Evolutionary conservation across 2,329 filamentous ascomycete species (phyloP), one percentile per base, ranked within the genome.

Genomic region (Pseudovirgaria hyperparasitica): DNA sequence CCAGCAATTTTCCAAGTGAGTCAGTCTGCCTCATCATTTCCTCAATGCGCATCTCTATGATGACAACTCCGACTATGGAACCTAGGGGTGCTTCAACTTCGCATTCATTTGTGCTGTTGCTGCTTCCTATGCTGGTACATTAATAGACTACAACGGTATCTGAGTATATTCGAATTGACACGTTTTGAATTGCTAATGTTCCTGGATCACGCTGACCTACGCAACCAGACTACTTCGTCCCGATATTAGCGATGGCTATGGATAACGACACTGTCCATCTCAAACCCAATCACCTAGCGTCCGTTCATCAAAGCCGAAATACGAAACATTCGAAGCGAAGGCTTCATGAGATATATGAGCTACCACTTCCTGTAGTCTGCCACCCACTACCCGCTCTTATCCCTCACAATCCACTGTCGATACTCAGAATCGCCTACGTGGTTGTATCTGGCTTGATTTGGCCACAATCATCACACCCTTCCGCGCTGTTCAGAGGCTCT

Each of bases 331-430:
- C n/a, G n/a, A n/a, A n/a, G n/a, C n/a, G n/a, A n/a, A n/a, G n/a
- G n/a, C n/a, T n/a, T n/a, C n/a, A n/a, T 50, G 65, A 85, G 50
- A 76, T 94, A 28, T 90, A 98, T 57, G 69, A 73, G 26, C 72
- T 82, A 31, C 82, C 85, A 29, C 70, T 81, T 5, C 90, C 90
- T 15, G 59, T 96, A 34, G 71, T 75, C 37, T 77, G 81, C 5
- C 81, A 87, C 48, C 85, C 87, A 14, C 65, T 96, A 7, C 90
- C 90, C 19, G 70, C 72, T 25, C 81, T 98, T 52, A 82, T 93
- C 41, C 87, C 87, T 28, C 84, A 81, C 55, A 94, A 96, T 50
- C 90, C 90, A 22, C 55, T 96, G 23, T 96, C 87, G 19, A 59
- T 94, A 19, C 62, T 94, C 37, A 79, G 86, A 43, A 67, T 94